Evolutionary conservation across 768 basidiomycete species (phyloP).

Genomic region (Fomitopsis pulvina): DNA sequence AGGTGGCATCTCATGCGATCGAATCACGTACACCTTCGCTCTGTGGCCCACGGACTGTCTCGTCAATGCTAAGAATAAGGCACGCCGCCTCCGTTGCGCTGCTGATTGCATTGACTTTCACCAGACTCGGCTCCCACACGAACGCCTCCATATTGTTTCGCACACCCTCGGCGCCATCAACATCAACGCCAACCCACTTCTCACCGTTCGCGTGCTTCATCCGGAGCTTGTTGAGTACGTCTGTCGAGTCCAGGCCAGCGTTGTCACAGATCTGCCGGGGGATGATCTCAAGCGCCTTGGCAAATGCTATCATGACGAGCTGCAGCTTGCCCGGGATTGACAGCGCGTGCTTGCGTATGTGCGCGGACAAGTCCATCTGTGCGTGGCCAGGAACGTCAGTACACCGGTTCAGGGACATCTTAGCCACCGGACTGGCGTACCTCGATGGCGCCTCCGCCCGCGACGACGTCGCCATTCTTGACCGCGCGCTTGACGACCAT

Average conservation of each 20-base stretch:
- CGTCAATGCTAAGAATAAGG: conserved; percentile 92
- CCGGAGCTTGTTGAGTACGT: conserved; percentile 93
- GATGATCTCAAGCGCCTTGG: conserved; percentile 95
- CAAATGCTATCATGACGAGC: conserved; percentile 90
- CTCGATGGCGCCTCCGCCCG: conserved; percentile 96
- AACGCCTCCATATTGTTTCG: conserved; percentile 96
- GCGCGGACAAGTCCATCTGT: conserved; percentile 96
- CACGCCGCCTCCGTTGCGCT: conserved; percentile 97
- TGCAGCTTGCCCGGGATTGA: conserved; percentile 95
- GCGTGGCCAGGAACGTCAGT: not conserved
- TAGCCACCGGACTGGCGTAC: conserved; percentile 32
- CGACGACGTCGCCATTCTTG: conserved; percentile 92
- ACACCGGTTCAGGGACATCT: not conserved
- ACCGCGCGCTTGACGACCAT: conserved; percentile 99
- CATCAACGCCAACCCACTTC: conserved; percentile 91
- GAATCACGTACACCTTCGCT: conserved; percentile 71
- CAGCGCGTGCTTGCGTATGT: conserved; percentile 84
- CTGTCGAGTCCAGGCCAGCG: conserved; percentile 95
- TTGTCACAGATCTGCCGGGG: conserved; percentile 99
- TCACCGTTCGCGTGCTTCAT: conserved; percentile 92
- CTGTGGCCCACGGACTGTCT: conserved; percentile 94
- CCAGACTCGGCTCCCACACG: conserved; percentile 96
- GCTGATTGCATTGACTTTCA: conserved; percentile 92
- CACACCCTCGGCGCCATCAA: conserved; percentile 83
- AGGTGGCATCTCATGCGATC: not conserved